Base-by-base conservation (phyloP, 2,329 filamentous ascomycete species). In the Monosporascus ibericus region DNA sequence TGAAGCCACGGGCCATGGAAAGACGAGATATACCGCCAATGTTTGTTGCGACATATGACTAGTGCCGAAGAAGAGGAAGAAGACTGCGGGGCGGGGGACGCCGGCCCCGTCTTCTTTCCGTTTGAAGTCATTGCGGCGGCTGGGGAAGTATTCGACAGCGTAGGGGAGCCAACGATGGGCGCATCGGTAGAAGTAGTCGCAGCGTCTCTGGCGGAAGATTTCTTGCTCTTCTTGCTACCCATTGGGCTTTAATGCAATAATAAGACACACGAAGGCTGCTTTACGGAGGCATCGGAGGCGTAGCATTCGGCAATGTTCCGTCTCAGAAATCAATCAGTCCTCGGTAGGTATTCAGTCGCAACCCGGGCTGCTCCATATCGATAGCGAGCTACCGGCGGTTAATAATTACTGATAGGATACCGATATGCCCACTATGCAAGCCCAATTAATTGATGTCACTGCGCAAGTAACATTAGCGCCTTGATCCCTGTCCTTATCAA, bases 1-100 rank as follows among this genome's bases (percentile, higher is more conserved):
- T 90, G 86, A 15, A 92, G 80, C 90, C 90, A 94, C 60, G 88
- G 85, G 24, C 89, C 90, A 65, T 92, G 86, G 64, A 89, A 94
- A 27, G 85, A 87, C 22, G 88, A 91, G 54, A 94, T 91, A 68
- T 90, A 90, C 58, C 85, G 81, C 89, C 88, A 92, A 72, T 92
- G 88, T 68, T 87, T 87, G 70, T 87, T 86, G 62, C 84, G 81
- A 72, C 81, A 85, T 56, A 84, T 83, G 48, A 81, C 78, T 44
- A 85, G 70, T 40, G 79, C 72, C 56, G 80, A 77, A 48, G 71
- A 71, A 40, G 72, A 46, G 47, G 55, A 52, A 25, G 58, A 53
- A n/a, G 57, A 48, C 11, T 57, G 38, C 34, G 57, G 52, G 30
- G 56, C 30, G 39, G 59, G 37, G 11, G 52, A 47, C 22, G 48